Evolutionary conservation across 495 filamentous ascomycete genomes (phyloP), one percentile per base, ranked within the genome.

Genomic region (Talaromyces thailandensis): DNA sequence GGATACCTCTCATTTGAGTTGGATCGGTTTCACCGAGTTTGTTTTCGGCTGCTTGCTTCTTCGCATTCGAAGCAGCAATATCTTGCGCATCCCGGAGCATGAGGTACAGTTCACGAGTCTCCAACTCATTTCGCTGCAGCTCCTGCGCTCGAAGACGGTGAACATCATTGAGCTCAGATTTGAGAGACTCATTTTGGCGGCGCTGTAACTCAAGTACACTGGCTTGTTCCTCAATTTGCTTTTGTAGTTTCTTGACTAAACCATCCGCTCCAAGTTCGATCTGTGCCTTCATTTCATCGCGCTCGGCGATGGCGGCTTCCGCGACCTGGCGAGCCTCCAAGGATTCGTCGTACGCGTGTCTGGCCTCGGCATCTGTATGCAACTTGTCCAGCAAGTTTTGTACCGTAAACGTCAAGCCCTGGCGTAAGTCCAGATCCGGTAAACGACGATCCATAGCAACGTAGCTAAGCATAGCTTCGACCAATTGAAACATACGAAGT

Each of bases 71-170:
- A 16, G 89, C 92, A 43, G 94, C 93, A 64, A 95, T 90, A 71
- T 98, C 94, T 73, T 98, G 94, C 29, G 94, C 94, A 75, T 98
- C 94, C 60, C 95, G 86, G 57, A 98, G 88, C 94, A 98, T 98
- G 43, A 98, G 87, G 75, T 98, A 98, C 11, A 98, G 78, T 76
- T 98, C 94, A 67, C 94, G 83, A 0, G 95, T 98, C 71, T 98
- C 94, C 26, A 98, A 73, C 72, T 98, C 94, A 68, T 96, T 94
- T 52, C 93, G 85, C 72, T 98, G 94, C 56, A 96, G 81, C 67
- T 98, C 95, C 70, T 94, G 91, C 14, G 90, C 91, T 60, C 96
- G 86, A 16, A 96, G 76, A 53, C 88, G 82, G 67, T 96, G 92
- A 45, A 96, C 74, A 66, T 91, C 93, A 7, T 90, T 89, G 55